A percentile compares a stretch with the other conserved stretches of the same genome.
These are phyloP conservation scores for Malassezia obtusa DNA, from an alignment of 1,284 basidiomycete genomes.

Conservation along the genomic window DNA sequence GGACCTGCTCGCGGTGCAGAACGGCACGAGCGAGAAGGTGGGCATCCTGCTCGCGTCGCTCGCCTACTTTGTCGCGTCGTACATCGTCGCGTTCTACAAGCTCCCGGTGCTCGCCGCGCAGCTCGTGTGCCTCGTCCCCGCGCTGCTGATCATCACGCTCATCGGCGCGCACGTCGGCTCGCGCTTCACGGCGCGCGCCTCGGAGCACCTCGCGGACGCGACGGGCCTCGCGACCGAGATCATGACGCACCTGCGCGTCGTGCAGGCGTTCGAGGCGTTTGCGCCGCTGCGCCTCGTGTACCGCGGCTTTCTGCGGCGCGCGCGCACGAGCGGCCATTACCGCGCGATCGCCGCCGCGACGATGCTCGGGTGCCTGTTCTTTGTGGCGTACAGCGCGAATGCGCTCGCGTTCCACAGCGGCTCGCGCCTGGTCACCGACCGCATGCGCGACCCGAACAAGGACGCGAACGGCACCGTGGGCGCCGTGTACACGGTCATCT, in stretches of 20 bases:
- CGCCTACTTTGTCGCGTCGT: conserved; percentile 33
- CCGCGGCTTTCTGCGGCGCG: conserved; percentile 27
- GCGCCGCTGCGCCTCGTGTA: conserved; percentile 26
- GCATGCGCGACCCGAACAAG: conserved; percentile 8
- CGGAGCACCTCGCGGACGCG: conserved; percentile 28
- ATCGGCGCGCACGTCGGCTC: conserved; percentile 27
- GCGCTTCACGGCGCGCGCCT: conserved; percentile 23
- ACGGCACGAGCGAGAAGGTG: conserved; percentile 38
- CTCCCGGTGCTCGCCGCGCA: conserved; percentile 29
- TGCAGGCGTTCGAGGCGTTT: conserved; percentile 33
- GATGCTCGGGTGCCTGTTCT: conserved; percentile 33
- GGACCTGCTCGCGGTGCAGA: conserved; percentile 32
- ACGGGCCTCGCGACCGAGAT: conserved; percentile 28
- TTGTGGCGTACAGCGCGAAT: conserved; percentile 37
- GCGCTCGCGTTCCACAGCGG: conserved; percentile 35
- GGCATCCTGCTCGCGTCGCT: conserved; percentile 32
- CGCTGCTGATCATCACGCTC: conserved; percentile 25
- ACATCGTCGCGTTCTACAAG: conserved; percentile 31
- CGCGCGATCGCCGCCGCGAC: conserved; percentile 27
- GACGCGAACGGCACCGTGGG: conserved; percentile 18
- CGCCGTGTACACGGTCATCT: conserved; percentile 39
- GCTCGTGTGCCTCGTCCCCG: conserved; percentile 29
- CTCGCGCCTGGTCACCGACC: conserved; percentile 24
- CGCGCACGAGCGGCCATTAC: conserved; percentile 24
- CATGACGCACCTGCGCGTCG: conserved; percentile 28